Evolutionary conservation across 768 basidiomycete genomes (phyloP).

Genomic region (Phaffia australis): DNA sequence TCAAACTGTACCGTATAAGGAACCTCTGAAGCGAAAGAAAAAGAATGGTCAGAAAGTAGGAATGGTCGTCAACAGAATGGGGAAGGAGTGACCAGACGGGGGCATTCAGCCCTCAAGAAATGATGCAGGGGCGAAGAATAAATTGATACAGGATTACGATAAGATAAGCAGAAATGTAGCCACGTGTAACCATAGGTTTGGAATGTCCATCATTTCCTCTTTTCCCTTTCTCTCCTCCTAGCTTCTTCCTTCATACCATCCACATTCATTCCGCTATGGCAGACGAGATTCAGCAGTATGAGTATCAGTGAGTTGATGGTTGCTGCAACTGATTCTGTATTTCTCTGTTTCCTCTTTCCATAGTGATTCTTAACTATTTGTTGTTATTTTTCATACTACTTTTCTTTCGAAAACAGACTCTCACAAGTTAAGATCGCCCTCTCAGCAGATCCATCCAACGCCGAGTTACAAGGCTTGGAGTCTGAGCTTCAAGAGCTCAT

Average conservation of each 20-base stretch:
- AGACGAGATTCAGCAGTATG: constrained; percentile 37
- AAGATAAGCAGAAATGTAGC: too few species aligned
- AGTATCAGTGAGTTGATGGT: constrained; percentile 30
- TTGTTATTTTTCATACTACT: background rate
- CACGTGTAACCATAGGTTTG: too few species aligned
- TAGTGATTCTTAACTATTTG: background rate
- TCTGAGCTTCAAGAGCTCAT: constrained; percentile 37
- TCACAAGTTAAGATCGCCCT: constrained; percentile 37
- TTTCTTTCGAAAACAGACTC: constrained; percentile 24
- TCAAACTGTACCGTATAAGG: too few species aligned
- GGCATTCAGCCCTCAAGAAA: too few species aligned
- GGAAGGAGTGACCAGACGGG: too few species aligned
- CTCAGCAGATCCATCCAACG: constrained; percentile 36
- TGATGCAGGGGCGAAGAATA: too few species aligned
- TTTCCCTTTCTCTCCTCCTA: background rate
- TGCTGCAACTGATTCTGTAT: background rate
- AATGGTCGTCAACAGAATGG: too few species aligned
- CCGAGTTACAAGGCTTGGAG: constrained; percentile 36
- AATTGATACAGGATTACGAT: too few species aligned
- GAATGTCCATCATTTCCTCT: too few species aligned
- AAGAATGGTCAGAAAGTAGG: too few species aligned
- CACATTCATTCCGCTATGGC: constrained; percentile 32
- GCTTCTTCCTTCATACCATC: constrained; percentile 24
- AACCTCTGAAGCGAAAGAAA: too few species aligned
- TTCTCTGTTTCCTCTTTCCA: background rate